These are phyloP conservation scores for Blastobotrys attinorum DNA, from an alignment of 805 yeast species.

Conservation along the genomic window DNA sequence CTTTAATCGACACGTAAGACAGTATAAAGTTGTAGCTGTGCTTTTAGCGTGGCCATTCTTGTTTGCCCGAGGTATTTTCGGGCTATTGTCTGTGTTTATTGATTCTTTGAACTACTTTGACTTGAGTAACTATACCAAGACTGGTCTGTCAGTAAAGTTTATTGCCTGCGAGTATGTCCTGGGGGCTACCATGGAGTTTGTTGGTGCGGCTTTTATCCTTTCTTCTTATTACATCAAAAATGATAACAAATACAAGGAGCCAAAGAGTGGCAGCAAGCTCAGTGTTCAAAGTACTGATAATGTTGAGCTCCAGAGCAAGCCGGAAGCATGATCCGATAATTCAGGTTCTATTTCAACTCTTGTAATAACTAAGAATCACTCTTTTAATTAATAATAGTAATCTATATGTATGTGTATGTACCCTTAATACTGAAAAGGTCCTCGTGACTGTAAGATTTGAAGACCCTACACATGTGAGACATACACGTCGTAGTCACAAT, in stretches of 20 bases:
- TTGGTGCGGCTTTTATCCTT: conserved; percentile 5
- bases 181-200: conserved; percentile 15
- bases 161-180: conserved; percentile 14
- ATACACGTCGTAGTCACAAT: conserved; percentile 29
- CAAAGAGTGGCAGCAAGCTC: not conserved
- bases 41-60: conserved; percentile 10
- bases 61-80: conserved; percentile 14
- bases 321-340: too few relatives aligned
- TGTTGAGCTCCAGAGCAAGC: too few relatives aligned
- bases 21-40: conserved; percentile 7
- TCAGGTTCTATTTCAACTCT: too few relatives aligned
- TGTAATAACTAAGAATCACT: too few relatives aligned
- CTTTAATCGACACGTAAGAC: conserved; percentile 3
- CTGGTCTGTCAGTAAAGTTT: conserved; percentile 7
- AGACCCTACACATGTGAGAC: too few relatives aligned
- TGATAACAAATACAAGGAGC: not conserved
- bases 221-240: conserved; percentile 1
- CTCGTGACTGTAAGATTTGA: too few relatives aligned
- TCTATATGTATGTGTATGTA: too few relatives aligned
- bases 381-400: too few relatives aligned
- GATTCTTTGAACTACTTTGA: conserved; percentile 11
- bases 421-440: too few relatives aligned
- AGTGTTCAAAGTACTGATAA: too few relatives aligned
- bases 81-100: conserved; percentile 11
- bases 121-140: conserved; percentile 7